Conservation (phyloP, 768 basidiomycete genomes). For the Dentipellis sp. region DNA sequence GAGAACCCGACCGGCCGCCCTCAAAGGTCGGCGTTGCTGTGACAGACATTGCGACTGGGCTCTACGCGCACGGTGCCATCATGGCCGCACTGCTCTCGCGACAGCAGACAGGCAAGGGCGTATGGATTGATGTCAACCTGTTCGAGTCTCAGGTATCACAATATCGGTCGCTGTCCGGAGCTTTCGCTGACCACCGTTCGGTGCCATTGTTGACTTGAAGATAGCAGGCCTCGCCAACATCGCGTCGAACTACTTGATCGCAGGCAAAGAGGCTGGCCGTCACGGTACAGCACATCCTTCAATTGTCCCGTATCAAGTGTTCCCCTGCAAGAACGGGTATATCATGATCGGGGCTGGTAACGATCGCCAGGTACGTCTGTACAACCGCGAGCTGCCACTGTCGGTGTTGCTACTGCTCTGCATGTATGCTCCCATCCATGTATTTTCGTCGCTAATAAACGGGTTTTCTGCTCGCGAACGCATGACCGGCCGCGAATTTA, state of each 20-base stretch:
- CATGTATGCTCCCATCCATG: not conserved
- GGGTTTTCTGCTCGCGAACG: not conserved
- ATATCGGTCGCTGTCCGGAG: not conserved
- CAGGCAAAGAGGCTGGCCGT: constrained; percentile 71
- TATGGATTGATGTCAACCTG: constrained; percentile 87
- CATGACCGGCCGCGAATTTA: constrained; percentile 21
- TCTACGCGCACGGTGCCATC: constrained; percentile 89
- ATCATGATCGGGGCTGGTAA: constrained; percentile 94
- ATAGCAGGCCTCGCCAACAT: constrained; percentile 89
- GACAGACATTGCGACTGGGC: constrained; percentile 80
- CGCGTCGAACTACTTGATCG: constrained; percentile 87
- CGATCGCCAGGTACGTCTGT: constrained; percentile 58
- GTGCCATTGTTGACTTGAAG: constrained; percentile 27
- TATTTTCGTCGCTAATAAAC: not conserved
- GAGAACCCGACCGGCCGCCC: constrained; percentile 78
- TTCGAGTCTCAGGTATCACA: constrained; percentile 76
- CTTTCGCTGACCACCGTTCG: not conserved
- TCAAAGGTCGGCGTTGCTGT: constrained; percentile 94
- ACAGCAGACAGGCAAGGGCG: constrained; percentile 75
- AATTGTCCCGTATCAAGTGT: constrained; percentile 89
- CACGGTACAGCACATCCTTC: constrained; percentile 94
- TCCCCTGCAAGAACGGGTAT: constrained; percentile 79
- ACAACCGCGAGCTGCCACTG: not conserved
- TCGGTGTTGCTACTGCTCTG: not conserved
- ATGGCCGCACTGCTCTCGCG: constrained; percentile 84